phyloP scores from a whole-genome alignment of 495 filamentous ascomycete genomes.

The Neurospora sp. region DNA sequence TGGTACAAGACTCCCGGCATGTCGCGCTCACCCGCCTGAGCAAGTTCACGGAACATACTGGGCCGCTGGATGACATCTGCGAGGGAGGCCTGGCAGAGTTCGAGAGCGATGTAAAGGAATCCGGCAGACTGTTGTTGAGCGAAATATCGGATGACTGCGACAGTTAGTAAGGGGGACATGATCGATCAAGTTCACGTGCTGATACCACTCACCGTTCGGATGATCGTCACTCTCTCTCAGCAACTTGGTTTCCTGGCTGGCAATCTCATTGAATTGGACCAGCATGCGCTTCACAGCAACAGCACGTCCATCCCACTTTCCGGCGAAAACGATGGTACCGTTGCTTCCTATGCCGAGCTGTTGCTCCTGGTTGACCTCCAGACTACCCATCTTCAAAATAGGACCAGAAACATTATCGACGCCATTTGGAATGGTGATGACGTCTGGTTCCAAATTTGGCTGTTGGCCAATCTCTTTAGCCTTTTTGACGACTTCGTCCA shows the following conservation, averaged over 20 bases:
- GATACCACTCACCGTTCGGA: constrained; percentile 50
- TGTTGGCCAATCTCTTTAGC: constrained; percentile 36
- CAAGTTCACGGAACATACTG: constrained; percentile 32
- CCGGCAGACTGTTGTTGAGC: constrained; percentile 76
- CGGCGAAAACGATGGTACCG: constrained; percentile 75
- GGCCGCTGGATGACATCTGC: constrained; percentile 77
- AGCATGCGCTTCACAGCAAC: constrained; percentile 97
- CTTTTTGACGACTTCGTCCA: constrained; percentile 35
- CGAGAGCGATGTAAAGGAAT: constrained; percentile 95
- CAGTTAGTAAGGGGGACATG: constrained; percentile 12
- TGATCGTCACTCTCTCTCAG: constrained; percentile 92
- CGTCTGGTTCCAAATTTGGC: constrained; percentile 46
- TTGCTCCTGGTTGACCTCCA: constrained; percentile 62
- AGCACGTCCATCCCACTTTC: constrained; percentile 79
- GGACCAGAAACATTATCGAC: constrained; percentile 46
- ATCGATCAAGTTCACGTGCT: not conserved
- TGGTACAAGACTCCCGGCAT: constrained; percentile 67
- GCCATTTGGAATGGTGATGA: constrained; percentile 36
- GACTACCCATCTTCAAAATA: constrained; percentile 58
- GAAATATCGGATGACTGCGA: constrained; percentile 80
- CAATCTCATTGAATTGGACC: constrained; percentile 88
- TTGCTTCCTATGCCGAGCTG: constrained; percentile 75
- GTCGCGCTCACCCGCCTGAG: constrained; percentile 42
- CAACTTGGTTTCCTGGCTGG: constrained; percentile 82
- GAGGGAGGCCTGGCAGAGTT: constrained; percentile 89